These are phyloP conservation scores for Cryomyces antarcticus DNA, from an alignment of 495 filamentous ascomycete genomes.

Conservation along the genomic window DNA sequence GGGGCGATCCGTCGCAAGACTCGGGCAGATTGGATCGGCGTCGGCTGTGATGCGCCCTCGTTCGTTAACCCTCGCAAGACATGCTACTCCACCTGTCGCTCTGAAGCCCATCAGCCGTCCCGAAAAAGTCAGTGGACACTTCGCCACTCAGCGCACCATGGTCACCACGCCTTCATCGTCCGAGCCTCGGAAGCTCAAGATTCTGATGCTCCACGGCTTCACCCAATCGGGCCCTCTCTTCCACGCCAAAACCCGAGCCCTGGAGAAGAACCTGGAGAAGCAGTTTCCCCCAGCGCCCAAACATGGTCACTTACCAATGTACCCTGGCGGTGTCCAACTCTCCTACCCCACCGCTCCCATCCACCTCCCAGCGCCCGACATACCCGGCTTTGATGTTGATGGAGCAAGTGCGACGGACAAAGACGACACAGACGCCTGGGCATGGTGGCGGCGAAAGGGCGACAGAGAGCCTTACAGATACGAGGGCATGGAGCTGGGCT, in stretches of 20 bases:
- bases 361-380: slow-evolving; percentile 41
- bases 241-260: slow-evolving; percentile 70
- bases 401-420: slow-evolving; percentile 5
- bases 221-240: slow-evolving; percentile 81
- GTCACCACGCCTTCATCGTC: too few relatives aligned
- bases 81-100: too few relatives aligned
- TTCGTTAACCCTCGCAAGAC: too few relatives aligned
- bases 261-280: slow-evolving; percentile 63
- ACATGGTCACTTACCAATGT: slow-evolving; percentile 1
- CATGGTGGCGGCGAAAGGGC: slow-evolving; percentile 66
- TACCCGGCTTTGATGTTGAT: slow-evolving; percentile 30
- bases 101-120: too few relatives aligned
- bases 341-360: slow-evolving; percentile 44
- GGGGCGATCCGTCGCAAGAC: too few relatives aligned
- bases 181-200: slow-evolving; percentile 6
- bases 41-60: too few relatives aligned
- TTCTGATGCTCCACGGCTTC: slow-evolving; percentile 45
- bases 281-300: slow-evolving; percentile 27
- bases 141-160: too few relatives aligned
- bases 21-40: too few relatives aligned
- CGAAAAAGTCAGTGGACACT: too few relatives aligned
- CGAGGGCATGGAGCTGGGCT: slow-evolving; percentile 40
- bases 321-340: slow-evolving; percentile 23
- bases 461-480: slow-evolving; percentile 34
- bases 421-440: slow-evolving; percentile 41